Percentiles rank a stretch among this genome's conserved stretches.
Evolutionary conservation across 352 stramenopile species (phyloP).

Genomic region (Aphanomyces astaci): DNA sequence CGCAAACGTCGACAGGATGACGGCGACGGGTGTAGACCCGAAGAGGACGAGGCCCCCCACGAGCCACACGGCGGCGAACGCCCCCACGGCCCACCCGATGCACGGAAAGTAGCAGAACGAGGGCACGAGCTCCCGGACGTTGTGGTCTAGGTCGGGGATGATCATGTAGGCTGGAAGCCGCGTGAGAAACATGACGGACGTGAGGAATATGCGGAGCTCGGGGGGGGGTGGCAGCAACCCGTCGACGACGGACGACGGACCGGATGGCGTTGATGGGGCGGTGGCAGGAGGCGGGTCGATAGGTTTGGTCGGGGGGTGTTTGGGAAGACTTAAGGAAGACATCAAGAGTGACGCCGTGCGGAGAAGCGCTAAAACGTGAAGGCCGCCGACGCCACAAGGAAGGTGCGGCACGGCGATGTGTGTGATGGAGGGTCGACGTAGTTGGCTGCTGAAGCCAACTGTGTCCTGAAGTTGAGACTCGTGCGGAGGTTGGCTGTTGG

Average conservation of each 20-base stretch:
- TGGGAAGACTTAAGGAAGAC: neutral
- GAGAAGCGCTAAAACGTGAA: neutral
- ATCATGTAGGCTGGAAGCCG: slow-evolving; percentile 31
- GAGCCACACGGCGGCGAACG: slow-evolving; percentile 28
- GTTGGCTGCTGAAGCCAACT: neutral
- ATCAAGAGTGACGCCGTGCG: neutral
- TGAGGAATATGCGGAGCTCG: slow-evolving; percentile 25
- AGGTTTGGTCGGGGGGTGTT: neutral
- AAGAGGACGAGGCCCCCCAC: slow-evolving; percentile 26
- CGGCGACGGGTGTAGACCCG: slow-evolving; percentile 27
- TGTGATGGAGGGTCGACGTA: neutral
- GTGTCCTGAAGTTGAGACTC: too few species aligned
- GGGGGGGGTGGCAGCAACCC: neutral
- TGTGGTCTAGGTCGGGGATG: slow-evolving; percentile 37
- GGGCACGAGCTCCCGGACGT: slow-evolving; percentile 40
- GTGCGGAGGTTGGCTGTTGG: too few species aligned
- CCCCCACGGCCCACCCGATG: slow-evolving; percentile 31
- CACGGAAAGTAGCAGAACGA: slow-evolving; percentile 49
- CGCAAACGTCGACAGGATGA: slow-evolving; percentile 24
- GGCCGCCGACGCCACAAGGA: neutral
- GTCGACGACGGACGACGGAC: neutral
- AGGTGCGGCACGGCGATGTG: neutral
- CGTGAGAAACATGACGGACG: slow-evolving; percentile 44
- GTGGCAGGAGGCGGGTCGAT: neutral
- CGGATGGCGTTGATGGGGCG: neutral